Conservation (phyloP, 75 land plant species). For the Azolla pinnata region DNA sequence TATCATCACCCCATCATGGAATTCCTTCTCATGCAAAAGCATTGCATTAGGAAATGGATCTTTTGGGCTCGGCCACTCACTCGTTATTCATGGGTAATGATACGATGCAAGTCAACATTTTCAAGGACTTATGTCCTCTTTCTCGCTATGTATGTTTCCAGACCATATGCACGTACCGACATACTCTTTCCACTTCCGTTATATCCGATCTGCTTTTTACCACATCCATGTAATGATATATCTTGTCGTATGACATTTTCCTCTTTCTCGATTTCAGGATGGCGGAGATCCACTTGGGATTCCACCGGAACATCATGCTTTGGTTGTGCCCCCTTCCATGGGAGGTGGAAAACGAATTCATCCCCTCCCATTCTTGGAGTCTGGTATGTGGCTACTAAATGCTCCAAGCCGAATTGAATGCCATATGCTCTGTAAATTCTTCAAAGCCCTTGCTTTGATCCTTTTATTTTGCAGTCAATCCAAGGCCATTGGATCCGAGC, state of each 20-base stretch:
- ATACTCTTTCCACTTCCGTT: too few species aligned
- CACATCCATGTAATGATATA: not conserved
- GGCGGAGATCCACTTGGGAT: conserved; percentile 25
- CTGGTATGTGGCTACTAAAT: conserved; percentile 20
- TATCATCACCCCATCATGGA: too few species aligned
- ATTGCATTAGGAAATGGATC: too few species aligned
- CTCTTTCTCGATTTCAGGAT: not conserved
- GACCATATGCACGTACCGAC: not conserved
- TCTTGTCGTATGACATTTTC: not conserved
- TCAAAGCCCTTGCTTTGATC: not conserved
- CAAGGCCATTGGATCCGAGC: conserved; percentile 82
- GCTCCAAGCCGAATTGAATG: too few species aligned
- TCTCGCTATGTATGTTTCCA: not conserved
- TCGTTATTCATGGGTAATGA: not conserved
- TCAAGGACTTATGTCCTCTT: not conserved
- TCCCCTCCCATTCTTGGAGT: conserved; percentile 47
- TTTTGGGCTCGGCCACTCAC: too few species aligned
- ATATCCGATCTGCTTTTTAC: too few species aligned
- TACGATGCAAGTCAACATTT: not conserved
- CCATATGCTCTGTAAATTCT: too few species aligned
- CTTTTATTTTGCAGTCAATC: conserved; percentile 34
- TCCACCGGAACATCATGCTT: conserved; percentile 75
- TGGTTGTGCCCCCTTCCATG: conserved; percentile 55
- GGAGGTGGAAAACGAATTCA: conserved; percentile 56
- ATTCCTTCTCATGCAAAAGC: too few species aligned